Evolutionary conservation across 2,329 filamentous ascomycete genomes (phyloP).

Genomic region (Zymoseptoria crescenta): DNA sequence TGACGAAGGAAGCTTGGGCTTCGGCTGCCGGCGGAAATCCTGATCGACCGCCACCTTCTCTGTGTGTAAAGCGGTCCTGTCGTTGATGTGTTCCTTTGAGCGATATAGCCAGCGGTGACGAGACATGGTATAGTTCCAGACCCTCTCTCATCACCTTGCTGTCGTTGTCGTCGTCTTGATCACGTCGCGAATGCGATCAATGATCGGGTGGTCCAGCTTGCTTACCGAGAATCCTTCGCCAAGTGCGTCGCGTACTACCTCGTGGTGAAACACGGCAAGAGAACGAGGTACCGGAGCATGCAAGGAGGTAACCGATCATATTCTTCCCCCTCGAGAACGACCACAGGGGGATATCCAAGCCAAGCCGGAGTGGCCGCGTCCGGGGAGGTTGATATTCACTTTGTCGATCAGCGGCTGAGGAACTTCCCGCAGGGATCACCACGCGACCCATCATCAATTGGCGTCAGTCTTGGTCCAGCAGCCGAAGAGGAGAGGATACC

Average conservation of each 20-base stretch:
- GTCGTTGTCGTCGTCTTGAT: not conserved
- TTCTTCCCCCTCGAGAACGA: not conserved
- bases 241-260: not conserved
- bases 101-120: not conserved
- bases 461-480: not conserved
- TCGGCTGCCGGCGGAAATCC: not conserved
- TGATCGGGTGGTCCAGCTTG: not conserved
- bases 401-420: not conserved
- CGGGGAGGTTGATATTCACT: not conserved
- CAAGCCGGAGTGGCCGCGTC: not conserved
- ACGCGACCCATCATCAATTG: not conserved
- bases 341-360: not conserved
- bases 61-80: not conserved
- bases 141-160: not conserved
- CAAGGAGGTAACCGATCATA: not conserved
- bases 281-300: not conserved
- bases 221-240: not conserved
- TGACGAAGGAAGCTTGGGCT: not conserved
- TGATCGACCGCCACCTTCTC: too few species aligned
- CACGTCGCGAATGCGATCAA: not conserved
- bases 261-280: not conserved
- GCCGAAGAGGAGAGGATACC: too few species aligned
- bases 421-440: not conserved
- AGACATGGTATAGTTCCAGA: not conserved
- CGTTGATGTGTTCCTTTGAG: not conserved